A percentile compares a stretch with the other conserved stretches of the same genome.
phyloP scores from a whole-genome alignment of 1,284 basidiomycete genomes.

The Tilletia caries region DNA sequence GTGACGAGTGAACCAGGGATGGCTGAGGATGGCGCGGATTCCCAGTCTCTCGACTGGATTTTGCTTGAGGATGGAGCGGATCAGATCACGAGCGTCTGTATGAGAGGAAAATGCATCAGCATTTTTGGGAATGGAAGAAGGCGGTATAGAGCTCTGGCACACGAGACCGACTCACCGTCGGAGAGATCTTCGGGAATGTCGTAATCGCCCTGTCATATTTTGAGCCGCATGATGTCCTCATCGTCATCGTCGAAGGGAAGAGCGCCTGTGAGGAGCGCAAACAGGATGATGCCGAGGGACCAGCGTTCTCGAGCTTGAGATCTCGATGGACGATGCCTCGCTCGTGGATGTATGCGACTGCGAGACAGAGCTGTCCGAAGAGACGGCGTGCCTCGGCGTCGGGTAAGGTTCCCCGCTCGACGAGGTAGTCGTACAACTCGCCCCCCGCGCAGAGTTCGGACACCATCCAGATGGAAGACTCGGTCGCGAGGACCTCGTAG shows the following conservation, averaged over 20 bases:
- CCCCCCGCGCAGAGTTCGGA: slow-evolving; percentile 94
- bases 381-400: slow-evolving; percentile 52
- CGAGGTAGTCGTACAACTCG: slow-evolving; percentile 58
- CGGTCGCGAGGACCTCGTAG: slow-evolving; percentile 96
- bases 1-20: slow-evolving; percentile 73
- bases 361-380: slow-evolving; percentile 56
- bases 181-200: slow-evolving; percentile 77
- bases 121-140: neutral
- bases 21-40: slow-evolving; percentile 80
- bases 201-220: slow-evolving; percentile 81
- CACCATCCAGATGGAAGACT: slow-evolving; percentile 91
- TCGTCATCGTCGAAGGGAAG: slow-evolving; percentile 98
- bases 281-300: slow-evolving; percentile 93
- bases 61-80: slow-evolving; percentile 73
- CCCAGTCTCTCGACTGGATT: slow-evolving; percentile 73
- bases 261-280: slow-evolving; percentile 85
- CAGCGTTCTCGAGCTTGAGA: slow-evolving; percentile 66
- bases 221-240: slow-evolving; percentile 79
- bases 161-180: slow-evolving; percentile 61
- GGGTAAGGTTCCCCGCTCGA: slow-evolving; percentile 52
- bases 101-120: neutral
- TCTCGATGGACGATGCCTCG: slow-evolving; percentile 57
- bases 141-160: too few species aligned
- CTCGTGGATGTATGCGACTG: slow-evolving; percentile 55
- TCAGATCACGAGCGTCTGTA: slow-evolving; percentile 75